A percentile compares a stretch with the other conserved stretches of the same genome.
These are phyloP conservation scores for Anethum foeniculum DNA, from an alignment of 140 eudicot genomes.

Conservation along the genomic window DNA sequence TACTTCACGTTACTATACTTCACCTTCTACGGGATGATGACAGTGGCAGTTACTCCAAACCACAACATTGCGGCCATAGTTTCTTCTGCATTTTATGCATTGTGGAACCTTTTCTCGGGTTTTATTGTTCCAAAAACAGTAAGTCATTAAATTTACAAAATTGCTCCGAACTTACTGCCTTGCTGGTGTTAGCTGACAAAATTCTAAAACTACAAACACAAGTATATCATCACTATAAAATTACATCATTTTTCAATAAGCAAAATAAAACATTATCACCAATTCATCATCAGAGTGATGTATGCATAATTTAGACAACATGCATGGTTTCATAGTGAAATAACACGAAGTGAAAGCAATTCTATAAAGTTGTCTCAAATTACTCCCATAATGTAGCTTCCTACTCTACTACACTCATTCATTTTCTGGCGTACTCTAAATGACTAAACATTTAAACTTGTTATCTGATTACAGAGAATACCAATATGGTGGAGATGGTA, in stretches of 20 bases:
- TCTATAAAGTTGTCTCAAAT: neutral
- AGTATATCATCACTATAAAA: neutral
- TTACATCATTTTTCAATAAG: neutral
- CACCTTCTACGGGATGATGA: constrained; percentile 80
- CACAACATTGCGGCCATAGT: constrained; percentile 58
- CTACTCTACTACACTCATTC: neutral
- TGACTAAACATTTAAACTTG: neutral
- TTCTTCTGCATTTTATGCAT: constrained; percentile 53
- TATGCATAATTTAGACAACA: neutral
- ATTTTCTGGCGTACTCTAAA: neutral
- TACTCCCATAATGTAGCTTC: neutral
- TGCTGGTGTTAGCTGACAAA: neutral
- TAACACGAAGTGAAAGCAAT: neutral
- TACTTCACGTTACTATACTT: constrained; percentile 62
- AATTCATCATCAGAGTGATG: neutral
- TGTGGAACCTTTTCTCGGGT: constrained; percentile 74
- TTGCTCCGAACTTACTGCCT: neutral
- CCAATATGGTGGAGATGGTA: constrained; percentile 89
- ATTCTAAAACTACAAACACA: neutral
- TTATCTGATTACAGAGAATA: constrained; percentile 39
- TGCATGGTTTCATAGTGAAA: neutral
- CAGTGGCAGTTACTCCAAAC: constrained; percentile 64
- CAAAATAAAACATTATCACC: neutral
- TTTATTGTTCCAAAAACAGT: constrained; percentile 64
- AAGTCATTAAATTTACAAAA: constrained; percentile 15